These are phyloP conservation scores for Hevea brasiliensis DNA, from an alignment of 345 rosid species.

Conservation along the genomic window DNA sequence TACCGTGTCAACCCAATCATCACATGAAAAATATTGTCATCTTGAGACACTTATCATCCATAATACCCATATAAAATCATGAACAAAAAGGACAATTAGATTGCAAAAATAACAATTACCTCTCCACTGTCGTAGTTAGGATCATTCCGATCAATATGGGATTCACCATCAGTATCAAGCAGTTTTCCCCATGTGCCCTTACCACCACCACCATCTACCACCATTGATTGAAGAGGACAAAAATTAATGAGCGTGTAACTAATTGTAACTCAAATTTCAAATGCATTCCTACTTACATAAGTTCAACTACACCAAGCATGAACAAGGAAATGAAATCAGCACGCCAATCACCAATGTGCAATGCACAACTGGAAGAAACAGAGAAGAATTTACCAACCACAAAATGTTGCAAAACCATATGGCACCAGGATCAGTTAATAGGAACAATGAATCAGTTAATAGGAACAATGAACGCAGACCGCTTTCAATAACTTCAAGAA, in stretches of 20 bases:
- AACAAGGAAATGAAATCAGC: neutral
- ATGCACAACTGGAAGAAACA: neutral
- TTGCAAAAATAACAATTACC: constrained; percentile 44
- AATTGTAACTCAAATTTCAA: neutral
- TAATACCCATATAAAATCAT: neutral
- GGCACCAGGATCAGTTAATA: neutral
- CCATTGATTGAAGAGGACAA: constrained; percentile 10
- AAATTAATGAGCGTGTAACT: constrained; percentile 9
- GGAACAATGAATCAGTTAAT: neutral
- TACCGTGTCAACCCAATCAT: no score
- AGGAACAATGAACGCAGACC: neutral
- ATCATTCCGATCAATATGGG: constrained; percentile 76
- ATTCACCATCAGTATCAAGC: constrained; percentile 75
- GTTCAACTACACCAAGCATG: neutral
- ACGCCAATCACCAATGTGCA: neutral
- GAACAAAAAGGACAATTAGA: constrained; percentile 5
- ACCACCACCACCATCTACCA: constrained; percentile 94
- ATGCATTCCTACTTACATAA: neutral
- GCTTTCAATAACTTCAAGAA: neutral
- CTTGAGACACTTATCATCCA: no score
- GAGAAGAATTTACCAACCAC: neutral
- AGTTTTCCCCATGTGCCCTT: constrained; percentile 98
- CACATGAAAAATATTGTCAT: no score
- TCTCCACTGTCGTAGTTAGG: constrained; percentile 99
- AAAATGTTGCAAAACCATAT: neutral